Percentiles rank a stretch among this genome's conserved stretches.
Evolutionary conservation across 495 filamentous ascomycete species (phyloP).

Genomic region (Cercophora sp.): DNA sequence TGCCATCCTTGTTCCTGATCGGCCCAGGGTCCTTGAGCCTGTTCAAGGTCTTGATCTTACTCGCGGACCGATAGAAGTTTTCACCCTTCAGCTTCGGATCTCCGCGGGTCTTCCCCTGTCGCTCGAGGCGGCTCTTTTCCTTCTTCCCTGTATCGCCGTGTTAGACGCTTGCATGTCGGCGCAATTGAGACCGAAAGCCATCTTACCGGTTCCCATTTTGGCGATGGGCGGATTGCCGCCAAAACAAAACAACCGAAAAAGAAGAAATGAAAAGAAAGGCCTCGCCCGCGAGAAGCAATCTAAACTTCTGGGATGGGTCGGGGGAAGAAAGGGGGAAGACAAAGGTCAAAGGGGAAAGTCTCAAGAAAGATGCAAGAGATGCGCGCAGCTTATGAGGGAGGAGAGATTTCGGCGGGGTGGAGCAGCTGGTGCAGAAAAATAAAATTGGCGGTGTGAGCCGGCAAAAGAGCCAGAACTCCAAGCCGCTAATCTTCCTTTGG

Average conservation of each 20-base stretch:
- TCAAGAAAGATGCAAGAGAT: conserved; percentile 4
- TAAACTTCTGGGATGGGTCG: conserved; percentile 19
- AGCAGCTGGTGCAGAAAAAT: conserved; percentile 14
- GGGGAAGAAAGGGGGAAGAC: conserved; percentile 18
- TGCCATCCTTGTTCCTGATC: conserved; percentile 67
- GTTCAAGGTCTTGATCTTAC: conserved; percentile 81
- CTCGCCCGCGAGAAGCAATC: conserved; percentile 21
- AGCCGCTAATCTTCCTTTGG: not conserved
- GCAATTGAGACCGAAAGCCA: not conserved
- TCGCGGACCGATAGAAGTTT: conserved; percentile 57
- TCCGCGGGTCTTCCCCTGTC: conserved; percentile 76
- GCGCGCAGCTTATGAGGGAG: conserved; percentile 13
- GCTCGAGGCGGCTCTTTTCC: conserved; percentile 70
- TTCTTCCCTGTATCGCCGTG: conserved; percentile 62
- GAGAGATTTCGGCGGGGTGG: conserved; percentile 29
- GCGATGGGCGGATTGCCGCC: conserved; percentile 16
- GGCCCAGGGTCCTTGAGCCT: conserved; percentile 79
- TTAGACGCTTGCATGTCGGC: conserved; percentile 8
- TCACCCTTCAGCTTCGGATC: conserved; percentile 93
- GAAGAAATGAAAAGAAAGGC: conserved; percentile 16
- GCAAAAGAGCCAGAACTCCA: conserved; percentile 14
- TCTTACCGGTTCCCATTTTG: conserved; percentile 71
- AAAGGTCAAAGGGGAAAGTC: conserved; percentile 9
- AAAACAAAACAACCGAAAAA: not conserved
- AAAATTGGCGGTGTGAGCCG: conserved; percentile 24